Base-by-base conservation (phyloP, 2,329 filamentous ascomycete genomes). In the Sordariomycetes sp. region DNA sequence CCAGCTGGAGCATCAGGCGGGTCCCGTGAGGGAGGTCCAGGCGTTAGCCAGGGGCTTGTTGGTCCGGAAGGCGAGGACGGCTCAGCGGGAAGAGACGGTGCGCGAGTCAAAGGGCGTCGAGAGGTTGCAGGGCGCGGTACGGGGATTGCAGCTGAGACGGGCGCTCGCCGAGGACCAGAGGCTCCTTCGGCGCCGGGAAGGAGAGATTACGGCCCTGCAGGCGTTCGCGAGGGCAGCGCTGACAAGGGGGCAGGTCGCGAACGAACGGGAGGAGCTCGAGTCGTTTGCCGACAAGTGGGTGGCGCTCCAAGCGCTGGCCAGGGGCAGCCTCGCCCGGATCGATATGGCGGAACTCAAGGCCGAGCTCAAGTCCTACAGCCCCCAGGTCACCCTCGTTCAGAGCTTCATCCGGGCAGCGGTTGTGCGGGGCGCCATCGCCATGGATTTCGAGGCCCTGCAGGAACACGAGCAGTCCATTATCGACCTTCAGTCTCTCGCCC, bases 21-120 rank as follows among this genome's bases (percentile, higher is more conserved):
- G 82, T 58, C 82, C 86, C 55, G 79, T 91, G 59, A 77, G 80
- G 51, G 78, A 83, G 62, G 80, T 90, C 53, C 85, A 88, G 68
- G 80, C 83, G 67, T 71, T 79, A 61, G 81, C 88, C 65, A 80
- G 86, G 65, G 89, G 88, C 28, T 86, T 84, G 63, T 72, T 90
- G 61, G 71, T 81, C 59, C 82, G 88, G 53, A 79, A 82, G 67
- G 74, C 74, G 54, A 71, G 87, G 60, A 69, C 74, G 56, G 74
- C 74, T 61, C 83, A 83, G 70, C 79, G 81, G 64, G 72, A 76
- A 61, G 79, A 82, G 67, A 83, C 81, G 20, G 74, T 73, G 62
- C 69, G 76, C 62, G 72, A 76, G 57, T 72, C 79, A 63, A 75
- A 75, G 35, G 74, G 79, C 56, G 77, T 88, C 46, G 72, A 76